These are phyloP conservation scores for Casuarina equisetifolia DNA, from an alignment of 306 rosid species.

Conservation along the genomic window DNA sequence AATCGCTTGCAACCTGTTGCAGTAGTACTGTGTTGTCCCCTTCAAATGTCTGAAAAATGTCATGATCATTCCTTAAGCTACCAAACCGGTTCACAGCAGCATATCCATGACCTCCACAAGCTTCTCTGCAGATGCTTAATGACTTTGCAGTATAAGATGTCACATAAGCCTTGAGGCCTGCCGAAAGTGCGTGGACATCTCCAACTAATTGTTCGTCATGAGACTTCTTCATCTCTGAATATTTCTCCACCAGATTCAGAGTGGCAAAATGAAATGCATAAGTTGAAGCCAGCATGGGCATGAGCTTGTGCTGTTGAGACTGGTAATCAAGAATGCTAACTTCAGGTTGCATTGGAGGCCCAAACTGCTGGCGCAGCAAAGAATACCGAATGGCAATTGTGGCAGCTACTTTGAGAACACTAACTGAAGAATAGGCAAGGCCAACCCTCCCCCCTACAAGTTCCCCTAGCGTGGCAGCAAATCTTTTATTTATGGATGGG, in stretches of 20 bases:
- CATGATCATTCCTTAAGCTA: conserved; percentile 88
- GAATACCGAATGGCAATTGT: conserved; percentile 87
- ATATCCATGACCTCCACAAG: conserved; percentile 99
- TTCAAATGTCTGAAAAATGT: conserved; percentile 96
- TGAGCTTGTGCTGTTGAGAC: conserved; percentile 96
- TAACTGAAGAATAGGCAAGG: conserved; percentile 87
- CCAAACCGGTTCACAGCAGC: conserved; percentile 96
- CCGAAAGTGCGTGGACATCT: conserved; percentile 88
- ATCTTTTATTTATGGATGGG: conserved; percentile 77
- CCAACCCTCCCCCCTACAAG: conserved; percentile 98
- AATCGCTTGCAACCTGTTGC: conserved; percentile 71
- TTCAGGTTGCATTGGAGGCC: conserved; percentile 94
- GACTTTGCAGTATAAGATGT: conserved; percentile 89
- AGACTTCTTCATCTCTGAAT: conserved; percentile 77
- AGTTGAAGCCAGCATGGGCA: conserved; percentile 98
- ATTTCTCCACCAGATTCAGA: conserved; percentile 63
- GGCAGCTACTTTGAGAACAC: conserved; percentile 80
- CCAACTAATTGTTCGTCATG: conserved; percentile 78
- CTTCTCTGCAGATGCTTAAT: conserved; percentile 89
- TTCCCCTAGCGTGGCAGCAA: conserved; percentile 93
- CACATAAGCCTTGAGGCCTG: conserved; percentile 91
- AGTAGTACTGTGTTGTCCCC: conserved; percentile 98
- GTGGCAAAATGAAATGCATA: conserved; percentile 90
- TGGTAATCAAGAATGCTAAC: conserved; percentile 88
- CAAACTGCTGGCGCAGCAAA: conserved; percentile 91